Evolutionary conservation across 305 asterid species (phyloP).

Genomic region (Withania somnifera): DNA sequence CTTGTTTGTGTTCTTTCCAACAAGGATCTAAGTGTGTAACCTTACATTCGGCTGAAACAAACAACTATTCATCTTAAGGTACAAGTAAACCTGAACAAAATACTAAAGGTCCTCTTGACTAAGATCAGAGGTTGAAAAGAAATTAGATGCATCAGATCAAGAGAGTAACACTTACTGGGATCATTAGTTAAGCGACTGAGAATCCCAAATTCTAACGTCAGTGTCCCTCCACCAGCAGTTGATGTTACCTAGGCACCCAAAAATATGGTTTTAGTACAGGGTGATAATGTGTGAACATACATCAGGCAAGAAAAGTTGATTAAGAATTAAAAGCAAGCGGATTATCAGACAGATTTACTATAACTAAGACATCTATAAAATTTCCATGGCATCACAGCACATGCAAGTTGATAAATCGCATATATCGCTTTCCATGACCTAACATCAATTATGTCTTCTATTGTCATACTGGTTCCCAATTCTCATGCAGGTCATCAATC

Average conservation of each 20-base stretch:
- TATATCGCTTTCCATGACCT: background rate
- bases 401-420: background rate
- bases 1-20: background rate
- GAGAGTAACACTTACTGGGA: constrained; percentile 43
- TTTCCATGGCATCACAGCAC: background rate
- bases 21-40: background rate
- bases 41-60: background rate
- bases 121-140: background rate
- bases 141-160: background rate
- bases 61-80: background rate
- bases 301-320: background rate
- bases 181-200: constrained; percentile 93
- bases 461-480: background rate
- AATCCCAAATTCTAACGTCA: constrained; percentile 88
- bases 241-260: constrained; percentile 66
- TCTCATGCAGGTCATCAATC: background rate
- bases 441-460: background rate
- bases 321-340: background rate
- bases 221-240: constrained; percentile 99
- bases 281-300: background rate
- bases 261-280: background rate
- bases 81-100: background rate
- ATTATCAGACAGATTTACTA: background rate
- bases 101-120: background rate
- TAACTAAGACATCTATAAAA: background rate